phyloP scores from a whole-genome alignment of 2,329 filamentous ascomycete genomes.

The Huntiella decipiens region DNA sequence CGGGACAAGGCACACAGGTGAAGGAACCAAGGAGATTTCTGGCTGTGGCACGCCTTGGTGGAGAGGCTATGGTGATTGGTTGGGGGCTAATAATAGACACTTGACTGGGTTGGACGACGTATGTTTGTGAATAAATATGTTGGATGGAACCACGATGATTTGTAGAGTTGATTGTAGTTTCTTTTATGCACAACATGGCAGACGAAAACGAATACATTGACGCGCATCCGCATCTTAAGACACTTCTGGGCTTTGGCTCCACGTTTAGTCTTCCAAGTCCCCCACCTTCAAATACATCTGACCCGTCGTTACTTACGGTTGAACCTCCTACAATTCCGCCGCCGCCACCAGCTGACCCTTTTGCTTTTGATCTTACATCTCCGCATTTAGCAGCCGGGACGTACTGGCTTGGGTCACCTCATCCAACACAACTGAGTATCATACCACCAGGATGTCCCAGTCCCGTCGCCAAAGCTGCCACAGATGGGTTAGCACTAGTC shows the following conservation, averaged over 20 bases:
- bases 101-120: too few relatives aligned
- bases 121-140: too few relatives aligned
- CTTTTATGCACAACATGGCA: too few relatives aligned
- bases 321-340: not conserved
- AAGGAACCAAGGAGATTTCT: too few relatives aligned
- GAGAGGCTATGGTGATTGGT: too few relatives aligned
- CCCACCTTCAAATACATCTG: too few relatives aligned
- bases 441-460: not conserved
- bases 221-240: not conserved
- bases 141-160: too few relatives aligned
- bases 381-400: not conserved
- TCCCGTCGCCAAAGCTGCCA: not conserved
- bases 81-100: too few relatives aligned
- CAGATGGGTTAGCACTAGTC: not conserved
- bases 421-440: not conserved
- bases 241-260: not conserved
- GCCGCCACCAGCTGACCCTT: not conserved
- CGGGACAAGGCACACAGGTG: too few relatives aligned
- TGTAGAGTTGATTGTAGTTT: too few relatives aligned
- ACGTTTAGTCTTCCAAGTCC: not conserved
- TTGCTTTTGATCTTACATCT: not conserved
- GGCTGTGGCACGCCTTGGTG: too few relatives aligned
- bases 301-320: not conserved
- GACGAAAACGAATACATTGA: not conserved
- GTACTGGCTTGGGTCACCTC: not conserved